phyloP scores from a whole-genome alignment of 371 early-diverging fungal genomes.

The Quaeritorhiza haematococci region DNA sequence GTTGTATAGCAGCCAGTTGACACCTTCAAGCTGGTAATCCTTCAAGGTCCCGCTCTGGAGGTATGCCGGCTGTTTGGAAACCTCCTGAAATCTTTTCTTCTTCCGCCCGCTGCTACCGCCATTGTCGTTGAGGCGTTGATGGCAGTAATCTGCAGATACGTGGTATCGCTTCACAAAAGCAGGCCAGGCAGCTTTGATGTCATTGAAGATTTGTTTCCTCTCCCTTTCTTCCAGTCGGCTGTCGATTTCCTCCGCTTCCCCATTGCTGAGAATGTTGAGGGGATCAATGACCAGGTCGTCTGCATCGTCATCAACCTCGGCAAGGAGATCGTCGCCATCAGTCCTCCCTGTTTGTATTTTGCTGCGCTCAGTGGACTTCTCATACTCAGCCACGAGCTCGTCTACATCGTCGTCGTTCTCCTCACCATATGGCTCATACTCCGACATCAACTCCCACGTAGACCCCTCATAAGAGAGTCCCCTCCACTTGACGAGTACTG shows the following conservation, averaged over 20 bases:
- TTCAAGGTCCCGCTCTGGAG: conserved; percentile 63
- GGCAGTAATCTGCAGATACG: conserved; percentile 22
- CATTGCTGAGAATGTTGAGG: too few species aligned
- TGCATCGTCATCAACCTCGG: too few species aligned
- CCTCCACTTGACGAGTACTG: conserved; percentile 95
- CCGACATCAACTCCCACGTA: too few species aligned
- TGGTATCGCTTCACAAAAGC: conserved; percentile 8
- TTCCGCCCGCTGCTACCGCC: conserved; percentile 24
- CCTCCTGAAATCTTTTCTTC: conserved; percentile 37
- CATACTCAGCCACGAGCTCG: background rate
- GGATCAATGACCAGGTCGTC: too few species aligned
- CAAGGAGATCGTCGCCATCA: too few species aligned
- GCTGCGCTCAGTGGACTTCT: too few species aligned
- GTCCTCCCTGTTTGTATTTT: too few species aligned
- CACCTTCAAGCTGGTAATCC: conserved; percentile 57
- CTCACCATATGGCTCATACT: too few species aligned
- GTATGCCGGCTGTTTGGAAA: conserved; percentile 59
- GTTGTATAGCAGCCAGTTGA: conserved; percentile 63
- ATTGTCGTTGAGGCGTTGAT: conserved; percentile 33
- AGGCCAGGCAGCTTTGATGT: conserved; percentile 3
- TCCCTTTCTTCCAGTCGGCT: background rate
- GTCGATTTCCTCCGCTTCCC: too few species aligned
- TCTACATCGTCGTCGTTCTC: background rate
- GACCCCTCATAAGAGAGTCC: conserved; percentile 78
- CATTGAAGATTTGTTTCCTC: background rate